Evolutionary conservation across 371 early-diverging fungal species (phyloP).

Genomic region (Zychaea mexicana): DNA sequence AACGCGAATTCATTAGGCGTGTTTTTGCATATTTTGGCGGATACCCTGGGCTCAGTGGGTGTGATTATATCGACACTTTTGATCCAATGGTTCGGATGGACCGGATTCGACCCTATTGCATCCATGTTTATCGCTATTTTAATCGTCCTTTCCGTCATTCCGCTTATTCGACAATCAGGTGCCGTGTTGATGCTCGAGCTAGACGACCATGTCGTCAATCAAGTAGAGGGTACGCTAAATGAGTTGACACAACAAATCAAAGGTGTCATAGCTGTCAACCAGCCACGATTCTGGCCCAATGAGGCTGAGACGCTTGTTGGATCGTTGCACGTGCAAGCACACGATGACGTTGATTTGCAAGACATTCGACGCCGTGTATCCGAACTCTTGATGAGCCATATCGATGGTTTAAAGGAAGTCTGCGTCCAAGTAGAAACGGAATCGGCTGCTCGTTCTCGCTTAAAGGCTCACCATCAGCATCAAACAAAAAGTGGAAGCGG

Average conservation of each 20-base stretch:
- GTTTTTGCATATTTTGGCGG: conserved; percentile 94
- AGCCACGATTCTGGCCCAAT: conserved; percentile 66
- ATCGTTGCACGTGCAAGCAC: conserved; percentile 55
- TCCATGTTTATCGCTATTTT: conserved; percentile 89
- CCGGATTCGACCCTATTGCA: conserved; percentile 94
- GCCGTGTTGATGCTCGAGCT: conserved; percentile 61
- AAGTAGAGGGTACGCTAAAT: conserved; percentile 54
- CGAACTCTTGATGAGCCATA: conserved; percentile 39
- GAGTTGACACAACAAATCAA: conserved; percentile 51
- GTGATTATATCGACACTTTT: conserved; percentile 92
- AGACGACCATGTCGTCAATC: conserved; percentile 47
- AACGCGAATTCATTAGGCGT: conserved; percentile 61
- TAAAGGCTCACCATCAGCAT: conserved; percentile 17
- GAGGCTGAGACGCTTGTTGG: conserved; percentile 62
- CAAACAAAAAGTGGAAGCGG: conserved; percentile 14
- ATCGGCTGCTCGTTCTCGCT: conserved; percentile 24
- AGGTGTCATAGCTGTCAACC: conserved; percentile 47
- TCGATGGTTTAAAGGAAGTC: conserved; percentile 50
- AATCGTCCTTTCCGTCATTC: conserved; percentile 85
- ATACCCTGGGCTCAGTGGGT: conserved; percentile 94
- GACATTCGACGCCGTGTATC: conserved; percentile 30
- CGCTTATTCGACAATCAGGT: conserved; percentile 77
- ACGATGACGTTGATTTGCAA: conserved; percentile 38
- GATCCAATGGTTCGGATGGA: conserved; percentile 90
- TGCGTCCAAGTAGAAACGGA: conserved; percentile 53